Evolutionary conservation across 768 basidiomycete species (phyloP).

Genomic region (Mrakia hoshinonis): DNA sequence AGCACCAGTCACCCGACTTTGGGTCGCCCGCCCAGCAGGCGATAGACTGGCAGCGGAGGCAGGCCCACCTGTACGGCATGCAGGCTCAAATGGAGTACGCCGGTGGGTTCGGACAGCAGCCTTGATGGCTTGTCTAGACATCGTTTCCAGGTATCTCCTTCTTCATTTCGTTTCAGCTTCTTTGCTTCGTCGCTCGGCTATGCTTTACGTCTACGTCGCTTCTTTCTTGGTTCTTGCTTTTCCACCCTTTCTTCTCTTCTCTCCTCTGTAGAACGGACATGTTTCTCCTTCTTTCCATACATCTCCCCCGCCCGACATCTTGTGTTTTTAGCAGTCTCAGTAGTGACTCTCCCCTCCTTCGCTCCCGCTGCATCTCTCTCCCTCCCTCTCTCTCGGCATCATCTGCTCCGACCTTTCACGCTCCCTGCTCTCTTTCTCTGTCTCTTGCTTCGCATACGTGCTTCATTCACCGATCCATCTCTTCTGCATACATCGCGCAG

Average conservation of each 20-base stretch:
- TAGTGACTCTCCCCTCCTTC: background rate
- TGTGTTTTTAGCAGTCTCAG: background rate
- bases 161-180: background rate
- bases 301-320: background rate
- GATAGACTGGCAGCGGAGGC: slow-evolving; percentile 11
- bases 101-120: background rate
- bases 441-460: background rate
- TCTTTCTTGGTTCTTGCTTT: background rate
- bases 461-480: too few species aligned
- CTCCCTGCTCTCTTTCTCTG: background rate
- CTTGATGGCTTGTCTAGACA: background rate
- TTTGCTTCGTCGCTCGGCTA: background rate
- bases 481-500: too few species aligned
- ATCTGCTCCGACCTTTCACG: background rate
- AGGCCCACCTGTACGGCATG: slow-evolving; percentile 5
- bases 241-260: background rate
- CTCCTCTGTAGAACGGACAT: slow-evolving; percentile 7
- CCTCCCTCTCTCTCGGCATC: background rate
- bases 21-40: too few species aligned
- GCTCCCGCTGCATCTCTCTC: background rate
- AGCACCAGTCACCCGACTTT: background rate
- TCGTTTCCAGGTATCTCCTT: background rate
- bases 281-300: background rate
- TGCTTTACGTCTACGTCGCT: background rate
- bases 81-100: slow-evolving; percentile 8